Conservation (phyloP, 208 protist species). For the Acanthamoeba royreba region DNA sequence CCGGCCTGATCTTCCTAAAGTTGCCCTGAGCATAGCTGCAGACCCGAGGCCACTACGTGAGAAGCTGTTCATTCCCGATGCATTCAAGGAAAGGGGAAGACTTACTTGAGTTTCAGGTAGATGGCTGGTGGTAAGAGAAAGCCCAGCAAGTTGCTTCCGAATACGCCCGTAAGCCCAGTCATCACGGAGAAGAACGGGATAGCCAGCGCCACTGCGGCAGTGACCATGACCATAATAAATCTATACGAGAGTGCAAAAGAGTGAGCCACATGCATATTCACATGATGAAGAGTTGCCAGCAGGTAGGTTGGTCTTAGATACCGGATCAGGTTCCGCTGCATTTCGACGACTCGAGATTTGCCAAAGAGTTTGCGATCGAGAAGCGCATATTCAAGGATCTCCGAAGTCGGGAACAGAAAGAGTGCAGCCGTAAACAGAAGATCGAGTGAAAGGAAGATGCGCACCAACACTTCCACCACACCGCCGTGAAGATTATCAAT, state of each 20-base stretch:
- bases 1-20: background rate
- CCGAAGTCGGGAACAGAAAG: background rate
- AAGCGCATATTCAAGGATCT: background rate
- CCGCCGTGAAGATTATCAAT: background rate
- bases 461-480: background rate
- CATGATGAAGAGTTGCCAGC: too few relatives aligned
- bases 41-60: too few relatives aligned
- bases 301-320: too few relatives aligned
- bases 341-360: background rate
- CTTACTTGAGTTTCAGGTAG: conserved; percentile 20
- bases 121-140: background rate
- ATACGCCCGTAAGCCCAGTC: conserved; percentile 15
- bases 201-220: background rate
- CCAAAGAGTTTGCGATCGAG: background rate
- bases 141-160: background rate
- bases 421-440: background rate
- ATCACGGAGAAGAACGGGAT: conserved; percentile 35
- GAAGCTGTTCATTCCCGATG: too few relatives aligned
- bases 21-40: background rate
- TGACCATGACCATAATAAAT: conserved; percentile 9
- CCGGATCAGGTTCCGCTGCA: background rate
- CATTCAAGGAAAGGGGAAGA: too few relatives aligned
- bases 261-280: too few relatives aligned
- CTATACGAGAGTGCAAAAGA: too few relatives aligned
- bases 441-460: conserved; percentile 25